Evolutionary conservation across 2,329 filamentous ascomycete species (phyloP).

Genomic region (Ophiosphaerella narmari): DNA sequence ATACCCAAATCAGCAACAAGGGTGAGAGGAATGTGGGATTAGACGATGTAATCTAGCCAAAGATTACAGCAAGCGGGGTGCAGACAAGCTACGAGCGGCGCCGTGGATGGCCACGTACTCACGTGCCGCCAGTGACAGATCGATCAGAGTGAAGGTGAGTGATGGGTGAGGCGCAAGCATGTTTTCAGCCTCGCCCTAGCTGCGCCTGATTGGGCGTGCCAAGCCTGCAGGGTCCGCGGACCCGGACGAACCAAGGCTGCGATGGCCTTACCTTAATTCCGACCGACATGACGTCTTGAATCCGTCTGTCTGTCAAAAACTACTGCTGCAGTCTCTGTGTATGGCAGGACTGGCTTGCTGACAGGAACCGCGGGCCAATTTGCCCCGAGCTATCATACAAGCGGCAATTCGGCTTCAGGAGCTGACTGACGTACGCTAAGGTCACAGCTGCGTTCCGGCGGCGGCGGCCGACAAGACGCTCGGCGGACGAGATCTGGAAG

Average conservation of each 20-base stretch:
- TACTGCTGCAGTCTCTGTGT: no score
- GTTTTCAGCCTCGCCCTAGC: constrained; percentile 3
- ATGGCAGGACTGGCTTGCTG: no score
- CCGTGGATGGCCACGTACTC: no score
- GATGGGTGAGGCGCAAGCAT: constrained; percentile 5
- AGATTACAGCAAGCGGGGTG: background rate
- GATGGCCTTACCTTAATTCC: background rate
- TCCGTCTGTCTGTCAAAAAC: no score
- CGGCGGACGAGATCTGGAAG: constrained; percentile 26
- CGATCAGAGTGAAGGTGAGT: background rate
- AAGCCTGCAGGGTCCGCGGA: constrained; percentile 11
- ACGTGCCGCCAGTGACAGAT: no score
- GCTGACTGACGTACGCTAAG: background rate
- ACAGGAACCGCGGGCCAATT: no score
- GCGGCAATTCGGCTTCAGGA: no score
- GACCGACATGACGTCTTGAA: constrained; percentile 18
- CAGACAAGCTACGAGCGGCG: no score
- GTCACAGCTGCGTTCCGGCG: constrained; percentile 1
- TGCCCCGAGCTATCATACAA: no score
- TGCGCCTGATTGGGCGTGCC: constrained; percentile 2
- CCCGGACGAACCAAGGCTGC: constrained; percentile 10
- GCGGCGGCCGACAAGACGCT: constrained; percentile 17
- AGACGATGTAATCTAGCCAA: no score
- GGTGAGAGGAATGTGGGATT: constrained; percentile 2
- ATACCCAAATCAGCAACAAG: background rate